Conservation (phyloP, 2,329 filamentous ascomycete genomes). For the Cercospora sp. region DNA sequence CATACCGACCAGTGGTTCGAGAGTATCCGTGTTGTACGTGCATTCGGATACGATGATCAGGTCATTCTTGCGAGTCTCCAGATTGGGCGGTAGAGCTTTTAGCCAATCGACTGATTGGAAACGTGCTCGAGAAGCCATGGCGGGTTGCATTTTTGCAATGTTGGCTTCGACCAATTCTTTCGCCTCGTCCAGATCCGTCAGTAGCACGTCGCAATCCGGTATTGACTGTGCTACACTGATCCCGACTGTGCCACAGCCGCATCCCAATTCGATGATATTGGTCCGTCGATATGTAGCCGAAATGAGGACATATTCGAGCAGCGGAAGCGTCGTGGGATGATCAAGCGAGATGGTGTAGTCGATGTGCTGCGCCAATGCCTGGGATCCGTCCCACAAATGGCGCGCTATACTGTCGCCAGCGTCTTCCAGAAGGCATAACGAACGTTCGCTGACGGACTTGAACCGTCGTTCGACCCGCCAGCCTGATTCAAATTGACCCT, state of each 20-base stretch:
- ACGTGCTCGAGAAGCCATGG: conserved; percentile 45
- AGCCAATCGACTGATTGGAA: conserved; percentile 66
- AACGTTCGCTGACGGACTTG: conserved; percentile 41
- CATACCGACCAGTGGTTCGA: conserved; percentile 62
- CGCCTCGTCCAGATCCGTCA: conserved; percentile 68
- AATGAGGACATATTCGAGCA: conserved; percentile 41
- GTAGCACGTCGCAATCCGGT: conserved; percentile 53
- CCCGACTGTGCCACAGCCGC: conserved; percentile 68
- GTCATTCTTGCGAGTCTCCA: conserved; percentile 51
- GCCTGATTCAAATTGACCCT: conserved; percentile 45
- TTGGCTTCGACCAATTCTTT: conserved; percentile 61
- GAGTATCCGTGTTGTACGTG: conserved; percentile 70
- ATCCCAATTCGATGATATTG: conserved; percentile 63
- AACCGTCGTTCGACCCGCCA: conserved; percentile 60
- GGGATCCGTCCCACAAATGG: conserved; percentile 68
- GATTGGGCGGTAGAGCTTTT: conserved; percentile 45
- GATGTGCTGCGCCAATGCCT: conserved; percentile 57
- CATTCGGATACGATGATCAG: conserved; percentile 68
- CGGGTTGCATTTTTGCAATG: conserved; percentile 47
- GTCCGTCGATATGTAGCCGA: conserved; percentile 46
- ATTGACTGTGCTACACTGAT: conserved; percentile 60
- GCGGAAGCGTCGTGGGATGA: conserved; percentile 35
- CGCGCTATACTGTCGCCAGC: conserved; percentile 71
- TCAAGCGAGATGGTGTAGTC: conserved; percentile 44
- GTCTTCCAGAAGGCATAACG: conserved; percentile 63